Evolutionary conservation across 495 filamentous ascomycete genomes (phyloP).

Genomic region (Darksidea phi): DNA sequence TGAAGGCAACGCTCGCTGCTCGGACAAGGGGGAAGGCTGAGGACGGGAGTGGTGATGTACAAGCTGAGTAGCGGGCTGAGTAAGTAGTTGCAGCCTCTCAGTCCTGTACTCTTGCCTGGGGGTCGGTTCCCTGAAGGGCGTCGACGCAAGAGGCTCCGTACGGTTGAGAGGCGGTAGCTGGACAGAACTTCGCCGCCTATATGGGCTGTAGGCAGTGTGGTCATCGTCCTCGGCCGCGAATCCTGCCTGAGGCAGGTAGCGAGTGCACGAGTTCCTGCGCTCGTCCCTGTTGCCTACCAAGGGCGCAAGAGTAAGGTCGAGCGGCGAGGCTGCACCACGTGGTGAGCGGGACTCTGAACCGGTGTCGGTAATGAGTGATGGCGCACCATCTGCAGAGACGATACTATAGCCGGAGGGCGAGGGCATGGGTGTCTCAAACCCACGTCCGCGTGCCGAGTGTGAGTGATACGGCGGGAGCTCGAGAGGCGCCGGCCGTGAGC

Average conservation of each 20-base stretch:
- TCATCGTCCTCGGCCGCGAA: slow-evolving; percentile 36
- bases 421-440: slow-evolving; percentile 62
- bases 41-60: slow-evolving; percentile 25
- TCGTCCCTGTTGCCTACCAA: slow-evolving; percentile 36
- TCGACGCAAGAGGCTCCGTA: slow-evolving; percentile 4
- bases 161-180: slow-evolving; percentile 32
- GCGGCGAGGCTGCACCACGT: slow-evolving; percentile 35
- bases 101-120: slow-evolving; percentile 22
- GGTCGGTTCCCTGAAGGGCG: slow-evolving; percentile 26
- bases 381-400: slow-evolving; percentile 61
- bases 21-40: slow-evolving; percentile 10
- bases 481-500: slow-evolving; percentile 40
- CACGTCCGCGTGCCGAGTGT: slow-evolving; percentile 44
- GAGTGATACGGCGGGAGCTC: slow-evolving; percentile 46
- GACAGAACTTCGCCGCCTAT: slow-evolving; percentile 24
- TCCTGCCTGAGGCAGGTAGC: slow-evolving; percentile 31
- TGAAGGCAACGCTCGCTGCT: slow-evolving; percentile 22
- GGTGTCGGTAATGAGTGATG: slow-evolving; percentile 70
- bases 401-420: slow-evolving; percentile 65
- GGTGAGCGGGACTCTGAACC: slow-evolving; percentile 56
- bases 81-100: slow-evolving; percentile 28
- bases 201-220: slow-evolving; percentile 25
- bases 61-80: slow-evolving; percentile 27
- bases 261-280: slow-evolving; percentile 33
- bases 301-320: slow-evolving; percentile 40